A percentile compares a stretch with the other conserved stretches of the same genome.
Conservation (phyloP, 2,329 filamentous ascomycete genomes). For the Aspergillus hiratsukae region DNA sequence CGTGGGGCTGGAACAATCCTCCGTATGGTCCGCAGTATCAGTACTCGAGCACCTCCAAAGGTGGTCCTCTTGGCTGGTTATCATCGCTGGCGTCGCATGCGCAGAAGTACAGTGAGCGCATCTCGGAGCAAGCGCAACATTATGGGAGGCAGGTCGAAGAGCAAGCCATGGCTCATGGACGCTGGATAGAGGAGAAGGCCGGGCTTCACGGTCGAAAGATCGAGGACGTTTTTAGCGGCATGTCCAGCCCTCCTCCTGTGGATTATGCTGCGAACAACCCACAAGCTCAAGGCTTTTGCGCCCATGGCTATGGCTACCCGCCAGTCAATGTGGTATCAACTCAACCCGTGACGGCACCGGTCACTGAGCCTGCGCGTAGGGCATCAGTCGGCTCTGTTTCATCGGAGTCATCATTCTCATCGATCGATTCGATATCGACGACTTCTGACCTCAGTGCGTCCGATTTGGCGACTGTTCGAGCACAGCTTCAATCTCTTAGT, state of each 20-base stretch:
- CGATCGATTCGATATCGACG: slow-evolving; percentile 35
- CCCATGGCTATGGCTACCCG: slow-evolving; percentile 7
- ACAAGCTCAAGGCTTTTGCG: slow-evolving; percentile 11
- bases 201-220: slow-evolving; percentile 25
- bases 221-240: slow-evolving; percentile 17
- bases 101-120: slow-evolving; percentile 38
- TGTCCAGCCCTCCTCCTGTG: slow-evolving; percentile 7
- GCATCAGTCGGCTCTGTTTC: slow-evolving; percentile 26
- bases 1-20: slow-evolving; percentile 27
- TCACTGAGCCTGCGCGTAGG: slow-evolving; percentile 20
- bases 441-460: slow-evolving; percentile 33
- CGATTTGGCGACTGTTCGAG: slow-evolving; percentile 33
- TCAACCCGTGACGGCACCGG: slow-evolving; percentile 1
- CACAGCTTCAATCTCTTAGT: slow-evolving; percentile 31
- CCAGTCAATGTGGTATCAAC: background rate
- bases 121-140: slow-evolving; percentile 33
- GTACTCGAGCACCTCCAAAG: slow-evolving; percentile 18
- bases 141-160: slow-evolving; percentile 38
- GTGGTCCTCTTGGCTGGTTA: slow-evolving; percentile 30
- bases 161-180: slow-evolving; percentile 33
- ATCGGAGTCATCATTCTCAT: slow-evolving; percentile 33
- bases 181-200: slow-evolving; percentile 37
- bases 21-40: slow-evolving; percentile 20
- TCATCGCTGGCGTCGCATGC: slow-evolving; percentile 33
- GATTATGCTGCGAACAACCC: slow-evolving; percentile 13